These are phyloP conservation scores for Diaporthe ampelina DNA, from an alignment of 2,329 filamentous ascomycete genomes.

Conservation along the genomic window DNA sequence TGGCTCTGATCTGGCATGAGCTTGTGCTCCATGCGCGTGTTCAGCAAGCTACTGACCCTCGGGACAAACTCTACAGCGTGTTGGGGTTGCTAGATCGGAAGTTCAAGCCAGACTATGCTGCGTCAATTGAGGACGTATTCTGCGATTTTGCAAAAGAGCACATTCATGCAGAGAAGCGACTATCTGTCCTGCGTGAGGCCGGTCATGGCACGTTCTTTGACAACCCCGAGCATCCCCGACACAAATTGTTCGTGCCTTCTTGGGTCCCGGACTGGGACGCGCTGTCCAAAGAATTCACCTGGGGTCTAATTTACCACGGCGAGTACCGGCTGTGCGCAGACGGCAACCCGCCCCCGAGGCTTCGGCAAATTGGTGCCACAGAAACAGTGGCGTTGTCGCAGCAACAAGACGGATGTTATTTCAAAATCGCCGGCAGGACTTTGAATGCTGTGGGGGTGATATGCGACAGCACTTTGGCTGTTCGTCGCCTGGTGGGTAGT, in stretches of 20 bases:
- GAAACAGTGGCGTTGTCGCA: background rate
- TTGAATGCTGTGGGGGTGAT: background rate
- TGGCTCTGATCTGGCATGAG: constrained; percentile 1
- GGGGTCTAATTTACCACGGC: constrained; percentile 13
- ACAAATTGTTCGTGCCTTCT: constrained; percentile 11
- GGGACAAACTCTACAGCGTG: constrained; percentile 20
- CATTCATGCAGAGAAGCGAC: background rate
- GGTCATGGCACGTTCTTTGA: background rate
- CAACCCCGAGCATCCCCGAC: constrained; percentile 13
- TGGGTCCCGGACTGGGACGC: constrained; percentile 23
- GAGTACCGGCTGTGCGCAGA: background rate
- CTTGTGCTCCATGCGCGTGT: constrained; percentile 12
- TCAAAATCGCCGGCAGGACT: background rate
- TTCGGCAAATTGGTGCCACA: no score
- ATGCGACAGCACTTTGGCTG: background rate
- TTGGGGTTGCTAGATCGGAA: constrained; percentile 7
- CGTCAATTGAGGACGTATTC: constrained; percentile 13
- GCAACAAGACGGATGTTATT: background rate
- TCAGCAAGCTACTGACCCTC: constrained; percentile 8
- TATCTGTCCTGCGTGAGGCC: constrained; percentile 8
- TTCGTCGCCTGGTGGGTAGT: background rate
- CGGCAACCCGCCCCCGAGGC: background rate
- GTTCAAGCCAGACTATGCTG: constrained; percentile 11
- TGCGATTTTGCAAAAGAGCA: background rate
- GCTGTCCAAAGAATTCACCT: constrained; percentile 13